These are phyloP conservation scores for Floccularia luteovirens DNA, from an alignment of 768 basidiomycete species.

Conservation along the genomic window DNA sequence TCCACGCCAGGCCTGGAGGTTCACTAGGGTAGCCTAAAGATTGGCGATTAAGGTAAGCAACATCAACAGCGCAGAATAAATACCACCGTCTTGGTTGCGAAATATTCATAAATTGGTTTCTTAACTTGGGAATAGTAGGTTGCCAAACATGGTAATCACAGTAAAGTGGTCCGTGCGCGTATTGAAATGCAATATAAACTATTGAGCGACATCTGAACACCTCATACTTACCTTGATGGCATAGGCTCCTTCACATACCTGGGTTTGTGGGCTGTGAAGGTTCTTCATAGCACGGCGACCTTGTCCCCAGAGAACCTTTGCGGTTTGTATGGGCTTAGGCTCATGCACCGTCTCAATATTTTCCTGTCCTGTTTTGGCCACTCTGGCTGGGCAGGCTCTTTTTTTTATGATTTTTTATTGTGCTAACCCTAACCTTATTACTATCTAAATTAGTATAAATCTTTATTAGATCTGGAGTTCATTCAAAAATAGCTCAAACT, in stretches of 20 bases:
- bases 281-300: slow-evolving; percentile 68
- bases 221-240: slow-evolving; percentile 65
- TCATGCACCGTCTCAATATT: slow-evolving; percentile 79
- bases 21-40: too few species aligned
- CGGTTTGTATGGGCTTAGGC: slow-evolving; percentile 65
- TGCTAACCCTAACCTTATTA: slow-evolving; percentile 30
- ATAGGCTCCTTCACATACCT: slow-evolving; percentile 43
- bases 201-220: slow-evolving; percentile 1
- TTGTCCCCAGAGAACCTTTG: slow-evolving; percentile 53
- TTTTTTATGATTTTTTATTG: slow-evolving; percentile 16
- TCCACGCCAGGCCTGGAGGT: too few species aligned
- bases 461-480: not conserved
- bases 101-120: too few species aligned
- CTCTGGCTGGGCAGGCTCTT: slow-evolving; percentile 40
- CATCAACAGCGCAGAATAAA: too few species aligned
- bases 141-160: too few species aligned
- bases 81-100: too few species aligned
- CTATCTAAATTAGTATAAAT: not conserved
- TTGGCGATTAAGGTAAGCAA: too few species aligned
- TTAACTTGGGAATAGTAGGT: too few species aligned
- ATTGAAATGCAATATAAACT: slow-evolving; percentile 13
- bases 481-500: too few species aligned
- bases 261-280: slow-evolving; percentile 50
- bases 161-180: slow-evolving; percentile 31
- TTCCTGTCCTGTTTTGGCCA: slow-evolving; percentile 58